These are phyloP conservation scores for Saccharomyces eubayanus DNA, from an alignment of 805 yeast genomes.

Conservation along the genomic window DNA sequence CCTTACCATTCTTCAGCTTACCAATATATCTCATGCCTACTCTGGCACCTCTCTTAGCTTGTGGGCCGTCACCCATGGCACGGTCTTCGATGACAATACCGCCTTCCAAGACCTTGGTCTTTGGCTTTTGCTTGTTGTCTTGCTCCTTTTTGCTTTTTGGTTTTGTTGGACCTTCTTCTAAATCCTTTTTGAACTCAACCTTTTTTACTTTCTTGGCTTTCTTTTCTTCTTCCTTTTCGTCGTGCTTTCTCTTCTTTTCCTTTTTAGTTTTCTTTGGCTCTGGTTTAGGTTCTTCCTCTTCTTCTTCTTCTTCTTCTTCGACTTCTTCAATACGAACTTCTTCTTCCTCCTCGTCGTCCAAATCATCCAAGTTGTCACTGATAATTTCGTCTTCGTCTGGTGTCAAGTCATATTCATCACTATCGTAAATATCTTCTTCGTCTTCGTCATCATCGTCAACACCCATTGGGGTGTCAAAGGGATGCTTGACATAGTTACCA, in stretches of 20 bases:
- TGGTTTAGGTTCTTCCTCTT: conserved; percentile 18
- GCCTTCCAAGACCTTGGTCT: conserved; percentile 78
- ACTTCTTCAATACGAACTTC: conserved; percentile 65
- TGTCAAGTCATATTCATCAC: conserved; percentile 33
- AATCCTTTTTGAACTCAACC: conserved; percentile 82
- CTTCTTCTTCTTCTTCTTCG: conserved; percentile 25
- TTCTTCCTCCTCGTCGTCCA: conserved; percentile 61
- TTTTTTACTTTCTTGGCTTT: conserved; percentile 46
- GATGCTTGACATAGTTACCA: conserved; percentile 91
- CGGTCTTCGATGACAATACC: conserved; percentile 93
- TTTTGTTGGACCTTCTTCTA: conserved; percentile 91
- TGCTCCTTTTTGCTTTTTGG: conserved; percentile 62
- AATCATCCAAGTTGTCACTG: conserved; percentile 46
- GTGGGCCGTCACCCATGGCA: conserved; percentile 77
- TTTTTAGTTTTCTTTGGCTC: conserved; percentile 21
- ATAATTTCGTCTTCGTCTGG: conserved; percentile 44
- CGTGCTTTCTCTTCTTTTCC: conserved; percentile 25
- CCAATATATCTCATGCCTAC: conserved; percentile 98
- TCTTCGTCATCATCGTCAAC: conserved; percentile 38
- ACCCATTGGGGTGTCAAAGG: conserved; percentile 48
- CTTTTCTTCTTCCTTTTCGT: conserved; percentile 27
- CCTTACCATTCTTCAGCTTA: conserved; percentile 91
- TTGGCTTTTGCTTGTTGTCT: conserved; percentile 36
- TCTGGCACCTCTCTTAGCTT: conserved; percentile 79
- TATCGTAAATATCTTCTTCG: conserved; percentile 48